phyloP scores from a whole-genome alignment of 140 eudicot species.

The Ambrosia hybrid region DNA sequence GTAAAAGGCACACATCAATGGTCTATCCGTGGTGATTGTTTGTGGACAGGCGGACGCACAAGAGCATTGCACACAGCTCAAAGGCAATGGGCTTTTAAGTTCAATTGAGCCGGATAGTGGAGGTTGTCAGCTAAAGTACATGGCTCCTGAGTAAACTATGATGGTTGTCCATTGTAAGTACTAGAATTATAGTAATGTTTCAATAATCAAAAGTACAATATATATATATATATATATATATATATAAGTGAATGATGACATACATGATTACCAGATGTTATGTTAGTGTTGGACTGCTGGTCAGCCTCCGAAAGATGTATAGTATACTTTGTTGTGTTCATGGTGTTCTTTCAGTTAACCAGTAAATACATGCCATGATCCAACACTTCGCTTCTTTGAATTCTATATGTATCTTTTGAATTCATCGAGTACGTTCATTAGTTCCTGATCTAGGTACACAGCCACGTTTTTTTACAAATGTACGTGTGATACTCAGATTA shows the following conservation, averaged over 20 bases:
- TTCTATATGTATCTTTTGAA: neutral
- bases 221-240: constrained; percentile 1
- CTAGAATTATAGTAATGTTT: constrained; percentile 37
- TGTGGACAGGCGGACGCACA: constrained; percentile 93
- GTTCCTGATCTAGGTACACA: no score
- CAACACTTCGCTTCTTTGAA: neutral
- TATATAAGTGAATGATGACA: constrained; percentile 15
- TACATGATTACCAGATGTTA: constrained; percentile 26
- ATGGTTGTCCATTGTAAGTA: constrained; percentile 33
- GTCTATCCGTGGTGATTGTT: constrained; percentile 74
- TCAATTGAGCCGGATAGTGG: constrained; percentile 93
- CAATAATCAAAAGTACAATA: constrained; percentile 31
- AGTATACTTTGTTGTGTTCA: constrained; percentile 33
- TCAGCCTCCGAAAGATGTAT: constrained; percentile 32
- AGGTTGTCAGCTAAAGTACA: constrained; percentile 50
- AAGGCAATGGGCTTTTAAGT: constrained; percentile 89
- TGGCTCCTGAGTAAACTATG: neutral
- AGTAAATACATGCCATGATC: neutral
- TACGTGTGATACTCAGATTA: no score
- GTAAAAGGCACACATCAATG: constrained; percentile 95
- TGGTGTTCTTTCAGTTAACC: neutral
- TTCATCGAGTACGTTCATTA: no score
- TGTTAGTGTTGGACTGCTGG: constrained; percentile 19
- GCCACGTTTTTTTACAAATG: no score
- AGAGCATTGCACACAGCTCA: constrained; percentile 89